Base-by-base conservation (phyloP, 1,284 basidiomycete genomes). In the Naganishia sp. region DNA sequence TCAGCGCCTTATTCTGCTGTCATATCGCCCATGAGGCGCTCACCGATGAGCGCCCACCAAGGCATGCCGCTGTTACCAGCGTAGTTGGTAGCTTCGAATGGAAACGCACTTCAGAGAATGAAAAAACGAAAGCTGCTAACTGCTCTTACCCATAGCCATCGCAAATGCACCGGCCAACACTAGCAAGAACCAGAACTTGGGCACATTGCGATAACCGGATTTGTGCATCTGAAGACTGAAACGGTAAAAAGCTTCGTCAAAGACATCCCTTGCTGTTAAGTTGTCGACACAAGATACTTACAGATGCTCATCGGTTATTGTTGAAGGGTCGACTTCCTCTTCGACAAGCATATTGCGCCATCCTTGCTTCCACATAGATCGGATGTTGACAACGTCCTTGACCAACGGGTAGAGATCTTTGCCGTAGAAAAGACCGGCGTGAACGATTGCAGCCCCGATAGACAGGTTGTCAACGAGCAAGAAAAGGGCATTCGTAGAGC, bases 151-250 rank as follows among this genome's bases (percentile, higher is more conserved):
- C 66, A 70, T 66, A 10, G 74, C 74, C 60, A 76, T 71, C 2
- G 71, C 72, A 55, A 75, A 76, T 1, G 72, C 69, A 23, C 83
- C 85, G 23, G 85, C 82, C 47, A 87, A 75, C 76, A 87, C 85
- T 0, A 83, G 71, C 28, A 82, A 72, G 75, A 86, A 88, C 85
- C 86, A 87, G 83, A 84, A 86, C 76, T 83, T 83, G 4, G 85
- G 85, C 4, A 85, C 84, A 67, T 84, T 84, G 55, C 79, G 78
- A 76, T 87, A 87, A 2, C 57, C 57, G 9, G 57, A 60, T 11
- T 80, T 74, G 11, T 85, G 78, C 65, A 87, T 82, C 45, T 80
- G 75, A 42, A 76, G 68, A 73, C 51, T 60, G 21, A 28, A 15
- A 21, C 28, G 28, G 28, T 28, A 28, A 28, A 6, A 53, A 35